Conservation (phyloP, 306 rosid species). For the Senna siamea region DNA sequence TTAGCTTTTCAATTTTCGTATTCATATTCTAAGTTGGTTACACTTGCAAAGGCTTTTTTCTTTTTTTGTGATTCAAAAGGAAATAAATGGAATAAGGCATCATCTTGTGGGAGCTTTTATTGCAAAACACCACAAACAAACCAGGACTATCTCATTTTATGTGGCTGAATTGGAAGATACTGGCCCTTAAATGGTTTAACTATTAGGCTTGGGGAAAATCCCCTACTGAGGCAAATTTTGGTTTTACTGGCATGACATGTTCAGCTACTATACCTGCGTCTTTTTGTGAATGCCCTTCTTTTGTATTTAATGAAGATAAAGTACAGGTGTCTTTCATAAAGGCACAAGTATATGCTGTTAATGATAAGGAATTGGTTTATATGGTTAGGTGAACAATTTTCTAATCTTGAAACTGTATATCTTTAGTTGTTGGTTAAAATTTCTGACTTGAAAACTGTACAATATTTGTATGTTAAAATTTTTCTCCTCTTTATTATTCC, state of each 20-base stretch:
- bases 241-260: background rate
- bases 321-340: too few relatives aligned
- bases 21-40: slow-evolving; percentile 9
- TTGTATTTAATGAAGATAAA: background rate
- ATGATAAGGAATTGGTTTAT: too few relatives aligned
- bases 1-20: background rate
- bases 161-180: background rate
- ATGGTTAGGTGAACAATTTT: too few relatives aligned
- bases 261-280: background rate
- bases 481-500: background rate
- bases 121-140: background rate
- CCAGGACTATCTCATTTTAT: background rate
- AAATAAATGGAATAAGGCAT: slow-evolving; percentile 5
- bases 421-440: background rate
- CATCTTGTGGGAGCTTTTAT: background rate
- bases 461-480: background rate
- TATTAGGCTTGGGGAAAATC: background rate
- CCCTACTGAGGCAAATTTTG: background rate
- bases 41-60: background rate
- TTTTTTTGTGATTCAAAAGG: background rate
- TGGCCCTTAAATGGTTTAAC: background rate
- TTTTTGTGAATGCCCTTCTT: background rate
- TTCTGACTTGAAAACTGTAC: background rate
- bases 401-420: background rate
- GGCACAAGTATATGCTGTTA: too few relatives aligned